Base-by-base conservation (phyloP, 176 grass and related monocot genomes). In the Saccharum officinarum region DNA sequence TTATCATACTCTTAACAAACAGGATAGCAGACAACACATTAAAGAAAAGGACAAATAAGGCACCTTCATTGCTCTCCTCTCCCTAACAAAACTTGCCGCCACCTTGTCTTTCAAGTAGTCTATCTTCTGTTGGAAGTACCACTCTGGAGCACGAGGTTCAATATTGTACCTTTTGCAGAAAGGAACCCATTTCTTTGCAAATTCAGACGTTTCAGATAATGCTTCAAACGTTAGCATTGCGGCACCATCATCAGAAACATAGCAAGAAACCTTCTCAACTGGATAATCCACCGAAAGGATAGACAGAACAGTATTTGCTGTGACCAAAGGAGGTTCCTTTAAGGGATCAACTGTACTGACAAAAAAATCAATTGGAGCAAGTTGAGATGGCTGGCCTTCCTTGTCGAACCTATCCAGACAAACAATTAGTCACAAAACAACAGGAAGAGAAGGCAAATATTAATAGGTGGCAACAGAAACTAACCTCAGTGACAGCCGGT, bases 241-340 rank as follows among this genome's bases (percentile, higher is more conserved):
- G 67, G 91, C 95, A 88, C 93, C 95, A 90, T 98, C 93, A 85
- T 98, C 95, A 92, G 95, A 98, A 62, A 98, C 93, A 88, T 98
- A 97, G 83, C 95, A 98, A 47, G 95, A 98, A 61, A 95, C 76
- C 77, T 95, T 98, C 30, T 95, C 93, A 73, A 98, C 83, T 4
- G 93, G 95, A 88, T 95, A 98, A 77, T 95, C 93, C 8, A 98
- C 92, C 1, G 95, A 73, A 74, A 98, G 91, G 62, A 95, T 98
- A 54, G 92, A 98, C 70, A 98, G 91, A 71, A 98, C 89, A 69
- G 95, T 98, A 86, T 97, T 97, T 87, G 95, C 92, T 67, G 95
- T 98, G 87, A 98, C 92, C 22, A 98, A 79, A 49, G 92, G 92
- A 77, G 95, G 95, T 67, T 98, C 95, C 82, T 98, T 98, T 54